Evolutionary conservation across 306 rosid species (phyloP).

Genomic region (Inga leiocalycina): DNA sequence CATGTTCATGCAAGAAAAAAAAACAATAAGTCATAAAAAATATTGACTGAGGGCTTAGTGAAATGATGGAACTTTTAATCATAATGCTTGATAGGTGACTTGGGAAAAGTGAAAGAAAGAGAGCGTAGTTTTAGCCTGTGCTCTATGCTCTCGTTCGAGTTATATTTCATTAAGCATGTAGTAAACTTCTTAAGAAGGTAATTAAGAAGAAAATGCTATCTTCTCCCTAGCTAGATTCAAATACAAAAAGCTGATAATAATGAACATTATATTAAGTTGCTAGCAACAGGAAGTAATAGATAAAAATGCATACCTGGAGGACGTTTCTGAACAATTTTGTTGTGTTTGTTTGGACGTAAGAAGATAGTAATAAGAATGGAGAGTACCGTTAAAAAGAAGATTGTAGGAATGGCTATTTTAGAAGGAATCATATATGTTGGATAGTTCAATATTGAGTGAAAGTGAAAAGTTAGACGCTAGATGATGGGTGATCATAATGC

Average conservation of each 20-base stretch:
- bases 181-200: not conserved
- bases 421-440: slow-evolving; percentile 8
- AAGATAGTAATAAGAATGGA: not conserved
- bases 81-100: not conserved
- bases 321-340: slow-evolving; percentile 9
- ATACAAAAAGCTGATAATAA: not conserved
- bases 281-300: not conserved
- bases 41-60: not conserved
- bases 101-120: not conserved
- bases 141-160: not conserved
- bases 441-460: too few species aligned
- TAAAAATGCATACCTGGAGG: slow-evolving; percentile 37
- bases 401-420: slow-evolving; percentile 6
- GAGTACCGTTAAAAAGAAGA: slow-evolving; percentile 23
- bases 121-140: not conserved
- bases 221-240: not conserved
- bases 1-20: not conserved
- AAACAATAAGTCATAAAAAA: not conserved
- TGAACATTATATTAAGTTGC: not conserved
- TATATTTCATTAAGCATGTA: not conserved
- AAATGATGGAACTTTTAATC: not conserved
- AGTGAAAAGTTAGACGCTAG: not conserved
- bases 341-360: slow-evolving; percentile 16
- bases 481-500: too few species aligned
- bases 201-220: not conserved